These are phyloP conservation scores for Haplosporangium gracile DNA, from an alignment of 192 early-diverging fungal genomes.

Conservation along the genomic window DNA sequence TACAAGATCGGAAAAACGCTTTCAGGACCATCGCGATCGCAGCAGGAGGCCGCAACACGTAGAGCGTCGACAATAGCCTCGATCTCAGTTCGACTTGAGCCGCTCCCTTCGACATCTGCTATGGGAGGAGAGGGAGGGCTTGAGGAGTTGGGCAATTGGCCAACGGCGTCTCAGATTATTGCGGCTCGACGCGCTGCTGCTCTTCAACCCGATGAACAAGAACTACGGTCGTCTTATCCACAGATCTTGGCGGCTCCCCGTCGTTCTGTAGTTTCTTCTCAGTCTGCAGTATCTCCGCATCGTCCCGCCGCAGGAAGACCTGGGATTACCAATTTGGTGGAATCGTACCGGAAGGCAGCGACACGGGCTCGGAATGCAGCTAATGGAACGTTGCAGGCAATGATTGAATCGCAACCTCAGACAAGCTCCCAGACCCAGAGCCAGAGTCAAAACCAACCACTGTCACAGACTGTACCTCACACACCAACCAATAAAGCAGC, in stretches of 20 bases:
- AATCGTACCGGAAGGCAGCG: background rate
- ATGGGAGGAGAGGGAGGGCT: background rate
- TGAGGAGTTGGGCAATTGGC: background rate
- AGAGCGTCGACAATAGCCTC: background rate
- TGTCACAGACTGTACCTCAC: background rate
- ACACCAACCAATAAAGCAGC: background rate
- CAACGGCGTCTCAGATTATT: background rate
- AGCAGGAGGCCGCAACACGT: background rate
- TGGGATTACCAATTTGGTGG: background rate
- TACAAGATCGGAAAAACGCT: conserved; percentile 5
- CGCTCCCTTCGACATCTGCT: background rate
- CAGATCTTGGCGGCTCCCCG: background rate
- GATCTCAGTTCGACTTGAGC: background rate
- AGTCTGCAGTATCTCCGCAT: background rate
- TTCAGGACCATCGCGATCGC: background rate
- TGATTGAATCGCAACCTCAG: background rate
- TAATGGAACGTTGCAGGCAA: background rate
- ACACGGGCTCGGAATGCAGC: background rate
- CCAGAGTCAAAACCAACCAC: background rate
- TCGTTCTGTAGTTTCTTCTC: too few relatives aligned
- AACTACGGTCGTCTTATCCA: background rate
- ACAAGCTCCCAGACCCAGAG: background rate
- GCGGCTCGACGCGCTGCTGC: background rate
- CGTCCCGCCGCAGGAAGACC: background rate
- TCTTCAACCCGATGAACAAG: background rate